Evolutionary conservation across 805 yeast species (phyloP).

Genomic region (Hanseniaspora lachancei): DNA sequence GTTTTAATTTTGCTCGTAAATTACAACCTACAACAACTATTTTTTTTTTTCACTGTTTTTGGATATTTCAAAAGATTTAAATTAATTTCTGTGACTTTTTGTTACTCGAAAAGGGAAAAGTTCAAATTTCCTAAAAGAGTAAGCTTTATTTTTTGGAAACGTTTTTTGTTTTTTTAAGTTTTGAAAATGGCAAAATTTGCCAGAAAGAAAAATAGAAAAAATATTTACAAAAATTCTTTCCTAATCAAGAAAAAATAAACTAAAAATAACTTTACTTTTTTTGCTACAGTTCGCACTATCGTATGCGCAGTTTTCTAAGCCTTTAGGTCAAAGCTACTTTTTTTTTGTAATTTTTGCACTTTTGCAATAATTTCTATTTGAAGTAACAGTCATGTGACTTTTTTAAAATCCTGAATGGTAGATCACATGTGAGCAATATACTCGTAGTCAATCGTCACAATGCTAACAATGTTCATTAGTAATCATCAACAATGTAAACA

Average conservation of each 20-base stretch:
- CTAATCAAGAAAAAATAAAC: not conserved
- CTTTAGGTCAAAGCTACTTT: not conserved
- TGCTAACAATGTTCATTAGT: too few species aligned
- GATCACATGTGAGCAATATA: not conserved
- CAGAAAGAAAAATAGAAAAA: too few species aligned
- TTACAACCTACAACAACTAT: too few species aligned
- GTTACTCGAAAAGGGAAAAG: too few species aligned
- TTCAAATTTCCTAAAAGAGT: too few species aligned
- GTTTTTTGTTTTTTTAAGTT: too few species aligned
- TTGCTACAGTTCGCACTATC: slow-evolving; percentile 2
- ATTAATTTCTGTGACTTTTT: too few species aligned
- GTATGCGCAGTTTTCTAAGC: slow-evolving; percentile 7
- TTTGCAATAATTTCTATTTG: not conserved
- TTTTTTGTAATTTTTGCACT: not conserved
- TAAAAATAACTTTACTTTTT: not conserved
- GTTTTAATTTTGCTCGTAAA: not conserved
- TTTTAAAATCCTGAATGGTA: not conserved
- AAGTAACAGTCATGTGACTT: not conserved
- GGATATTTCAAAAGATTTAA: too few species aligned
- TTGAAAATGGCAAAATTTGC: too few species aligned
- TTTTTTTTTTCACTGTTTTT: too few species aligned
- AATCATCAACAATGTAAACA: too few species aligned
- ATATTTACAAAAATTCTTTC: not conserved
- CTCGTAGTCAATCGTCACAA: not conserved
- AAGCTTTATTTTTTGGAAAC: too few species aligned